These are phyloP conservation scores for Deuterostichococcus epilithicus DNA, from an alignment of 139 green algal species.

Conservation along the genomic window DNA sequence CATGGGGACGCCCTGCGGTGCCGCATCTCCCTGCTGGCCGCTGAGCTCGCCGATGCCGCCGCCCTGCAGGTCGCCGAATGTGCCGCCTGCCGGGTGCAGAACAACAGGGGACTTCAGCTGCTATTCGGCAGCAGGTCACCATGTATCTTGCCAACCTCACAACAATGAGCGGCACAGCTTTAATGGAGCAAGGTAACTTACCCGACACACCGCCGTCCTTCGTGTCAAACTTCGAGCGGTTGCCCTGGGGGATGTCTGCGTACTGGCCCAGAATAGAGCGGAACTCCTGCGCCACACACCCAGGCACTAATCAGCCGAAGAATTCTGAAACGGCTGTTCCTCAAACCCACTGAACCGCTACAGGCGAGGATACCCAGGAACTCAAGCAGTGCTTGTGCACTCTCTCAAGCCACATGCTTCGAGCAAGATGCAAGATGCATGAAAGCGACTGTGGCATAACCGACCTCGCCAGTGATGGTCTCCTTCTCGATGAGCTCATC, in stretches of 20 bases:
- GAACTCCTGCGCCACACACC: slow-evolving; percentile 84
- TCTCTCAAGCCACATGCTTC: slow-evolving; percentile 31
- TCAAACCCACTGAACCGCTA: no score
- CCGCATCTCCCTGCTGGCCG: not conserved
- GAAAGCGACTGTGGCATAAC: slow-evolving; percentile 4
- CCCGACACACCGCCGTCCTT: not conserved
- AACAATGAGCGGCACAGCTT: no score
- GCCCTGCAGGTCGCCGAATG: not conserved
- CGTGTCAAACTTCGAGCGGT: slow-evolving; percentile 35
- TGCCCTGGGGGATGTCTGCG: slow-evolving; percentile 81
- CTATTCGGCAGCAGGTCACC: no score
- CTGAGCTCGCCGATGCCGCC: not conserved
- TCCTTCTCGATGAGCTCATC: slow-evolving; percentile 95
- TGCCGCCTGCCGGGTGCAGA: not conserved
- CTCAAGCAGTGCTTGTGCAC: no score
- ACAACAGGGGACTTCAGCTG: no score
- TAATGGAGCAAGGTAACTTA: no score
- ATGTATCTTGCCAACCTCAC: no score
- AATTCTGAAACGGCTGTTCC: no score
- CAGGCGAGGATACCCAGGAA: no score
- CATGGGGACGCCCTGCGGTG: not conserved
- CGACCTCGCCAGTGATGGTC: slow-evolving; percentile 86
- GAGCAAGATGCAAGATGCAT: not conserved
- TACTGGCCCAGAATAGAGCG: slow-evolving; percentile 71
- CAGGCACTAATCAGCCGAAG: no score